Evolutionary conservation across 2,329 filamentous ascomycete genomes (phyloP).

Genomic region (Curvularia eragrostidis): DNA sequence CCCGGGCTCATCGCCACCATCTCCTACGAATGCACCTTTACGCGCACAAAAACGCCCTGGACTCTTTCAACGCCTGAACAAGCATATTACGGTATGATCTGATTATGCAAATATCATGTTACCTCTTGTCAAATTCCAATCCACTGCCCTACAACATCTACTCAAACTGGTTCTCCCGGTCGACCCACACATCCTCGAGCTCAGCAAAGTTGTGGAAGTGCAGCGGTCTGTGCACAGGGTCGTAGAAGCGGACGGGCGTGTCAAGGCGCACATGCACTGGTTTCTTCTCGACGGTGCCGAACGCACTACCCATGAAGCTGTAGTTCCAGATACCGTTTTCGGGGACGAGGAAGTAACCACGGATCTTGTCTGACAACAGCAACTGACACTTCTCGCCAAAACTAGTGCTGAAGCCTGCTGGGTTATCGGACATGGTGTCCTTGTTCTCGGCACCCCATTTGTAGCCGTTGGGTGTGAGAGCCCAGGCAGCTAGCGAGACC

Average conservation of each 20-base stretch:
- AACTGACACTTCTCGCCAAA: constrained; percentile 98
- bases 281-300: constrained; percentile 88
- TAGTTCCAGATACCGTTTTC: constrained; percentile 95
- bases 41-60: constrained; percentile 18
- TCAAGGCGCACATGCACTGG: constrained; percentile 91
- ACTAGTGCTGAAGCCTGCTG: constrained; percentile 86
- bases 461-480: constrained; percentile 87
- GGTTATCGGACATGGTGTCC: constrained; percentile 89
- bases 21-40: constrained; percentile 10
- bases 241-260: constrained; percentile 87
- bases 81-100: background rate
- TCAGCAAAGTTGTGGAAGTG: constrained; percentile 99
- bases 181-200: constrained; percentile 95
- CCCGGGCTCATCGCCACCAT: constrained; percentile 3
- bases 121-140: background rate
- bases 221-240: constrained; percentile 85
- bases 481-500: constrained; percentile 93
- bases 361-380: constrained; percentile 88
- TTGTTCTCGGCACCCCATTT: constrained; percentile 98
- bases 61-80: constrained; percentile 15
- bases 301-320: constrained; percentile 93
- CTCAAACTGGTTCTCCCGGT: constrained; percentile 90
- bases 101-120: background rate
- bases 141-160: background rate
- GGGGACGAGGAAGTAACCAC: constrained; percentile 94